phyloP scores from a whole-genome alignment of 1,139 yeast species.

The Taphrina flavorubra region DNA sequence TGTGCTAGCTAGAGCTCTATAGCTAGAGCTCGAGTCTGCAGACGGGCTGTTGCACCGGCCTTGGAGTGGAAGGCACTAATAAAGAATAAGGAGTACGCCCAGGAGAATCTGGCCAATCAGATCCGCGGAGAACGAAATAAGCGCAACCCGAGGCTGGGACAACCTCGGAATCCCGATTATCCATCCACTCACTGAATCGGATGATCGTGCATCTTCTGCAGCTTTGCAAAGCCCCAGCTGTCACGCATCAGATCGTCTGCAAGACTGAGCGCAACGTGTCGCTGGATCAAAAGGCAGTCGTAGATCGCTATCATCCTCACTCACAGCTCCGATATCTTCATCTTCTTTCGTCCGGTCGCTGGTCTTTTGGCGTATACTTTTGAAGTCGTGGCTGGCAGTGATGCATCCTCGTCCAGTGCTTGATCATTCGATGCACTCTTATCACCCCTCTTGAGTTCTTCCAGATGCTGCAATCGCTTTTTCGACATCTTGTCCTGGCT shows the following conservation, averaged over 20 bases:
- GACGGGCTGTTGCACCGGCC: no score
- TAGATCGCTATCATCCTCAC: no score
- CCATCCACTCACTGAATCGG: background rate
- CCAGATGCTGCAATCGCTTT: slow-evolving; percentile 3
- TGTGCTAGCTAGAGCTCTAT: no score
- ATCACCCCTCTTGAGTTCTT: background rate
- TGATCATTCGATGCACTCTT: background rate
- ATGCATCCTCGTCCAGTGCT: background rate
- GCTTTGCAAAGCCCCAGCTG: no score
- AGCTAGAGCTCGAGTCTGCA: no score
- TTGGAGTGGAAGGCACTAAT: no score
- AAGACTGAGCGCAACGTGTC: no score
- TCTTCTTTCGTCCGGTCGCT: slow-evolving; percentile 5
- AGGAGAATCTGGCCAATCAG: background rate
- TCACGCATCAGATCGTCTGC: no score
- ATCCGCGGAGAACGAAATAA: slow-evolving; percentile 1
- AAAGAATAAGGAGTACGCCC: no score
- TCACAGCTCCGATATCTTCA: background rate
- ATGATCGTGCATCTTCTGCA: no score
- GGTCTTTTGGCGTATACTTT: slow-evolving; percentile 1
- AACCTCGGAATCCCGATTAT: no score
- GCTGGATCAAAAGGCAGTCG: no score
- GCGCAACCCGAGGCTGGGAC: background rate
- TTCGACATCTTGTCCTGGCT: background rate
- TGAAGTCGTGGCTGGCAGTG: background rate